Evolutionary conservation across 805 yeast species (phyloP).

Genomic region (Blastobotrys parvus): DNA sequence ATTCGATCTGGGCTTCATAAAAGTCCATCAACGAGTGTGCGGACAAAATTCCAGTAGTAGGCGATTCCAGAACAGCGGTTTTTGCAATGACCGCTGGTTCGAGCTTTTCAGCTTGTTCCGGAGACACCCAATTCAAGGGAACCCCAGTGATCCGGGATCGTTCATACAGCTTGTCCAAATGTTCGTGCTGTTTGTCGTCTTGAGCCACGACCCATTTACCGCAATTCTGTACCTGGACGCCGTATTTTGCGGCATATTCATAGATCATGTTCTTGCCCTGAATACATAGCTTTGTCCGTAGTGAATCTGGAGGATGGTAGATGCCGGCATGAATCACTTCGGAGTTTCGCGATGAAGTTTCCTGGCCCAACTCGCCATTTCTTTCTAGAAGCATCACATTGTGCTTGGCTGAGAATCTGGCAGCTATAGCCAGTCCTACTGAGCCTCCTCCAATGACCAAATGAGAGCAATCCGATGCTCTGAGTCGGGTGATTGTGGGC

Average conservation of each 20-base stretch:
- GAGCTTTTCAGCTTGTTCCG: conserved; percentile 34
- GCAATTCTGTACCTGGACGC: conserved; percentile 52
- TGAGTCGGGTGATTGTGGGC: neutral
- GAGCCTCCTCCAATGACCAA: conserved; percentile 78
- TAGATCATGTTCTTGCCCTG: conserved; percentile 68
- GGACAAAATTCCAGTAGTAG: conserved; percentile 76
- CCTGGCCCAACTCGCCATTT: conserved; percentile 58
- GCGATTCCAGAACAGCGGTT: conserved; percentile 58
- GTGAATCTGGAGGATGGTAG: conserved; percentile 62
- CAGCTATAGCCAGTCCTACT: conserved; percentile 75
- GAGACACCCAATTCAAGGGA: conserved; percentile 49
- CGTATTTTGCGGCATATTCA: conserved; percentile 34
- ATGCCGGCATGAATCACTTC: conserved; percentile 92
- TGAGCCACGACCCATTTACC: conserved; percentile 87
- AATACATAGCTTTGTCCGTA: conserved; percentile 65
- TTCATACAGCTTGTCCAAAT: conserved; percentile 44
- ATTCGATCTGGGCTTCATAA: conserved; percentile 45
- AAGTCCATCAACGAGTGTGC: conserved; percentile 70
- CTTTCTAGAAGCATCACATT: conserved; percentile 63
- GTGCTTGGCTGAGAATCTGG: conserved; percentile 47
- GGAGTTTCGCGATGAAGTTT: conserved; percentile 82
- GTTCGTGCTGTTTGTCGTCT: conserved; percentile 50
- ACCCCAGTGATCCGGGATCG: conserved; percentile 46
- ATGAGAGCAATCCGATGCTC: conserved; percentile 49
- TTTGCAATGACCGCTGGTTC: conserved; percentile 66